These are phyloP conservation scores for Terfezia claveryi DNA, from an alignment of 495 filamentous ascomycete species.

Conservation along the genomic window DNA sequence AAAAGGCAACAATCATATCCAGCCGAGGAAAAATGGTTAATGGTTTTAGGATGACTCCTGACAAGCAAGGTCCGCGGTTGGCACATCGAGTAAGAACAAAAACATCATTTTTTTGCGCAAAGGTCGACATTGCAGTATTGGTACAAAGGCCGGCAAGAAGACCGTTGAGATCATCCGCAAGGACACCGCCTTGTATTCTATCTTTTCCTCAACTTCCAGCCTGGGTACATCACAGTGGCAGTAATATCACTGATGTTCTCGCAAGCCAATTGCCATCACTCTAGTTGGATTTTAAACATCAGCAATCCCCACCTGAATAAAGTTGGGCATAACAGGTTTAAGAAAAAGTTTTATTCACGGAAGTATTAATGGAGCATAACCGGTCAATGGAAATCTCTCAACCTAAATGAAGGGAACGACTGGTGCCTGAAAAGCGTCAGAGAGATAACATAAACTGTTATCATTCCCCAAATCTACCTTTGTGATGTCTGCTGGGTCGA, in stretches of 20 bases:
- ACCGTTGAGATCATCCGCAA: slow-evolving; percentile 69
- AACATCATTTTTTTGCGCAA: slow-evolving; percentile 76
- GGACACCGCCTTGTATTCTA: slow-evolving; percentile 71
- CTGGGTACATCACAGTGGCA: slow-evolving; percentile 53
- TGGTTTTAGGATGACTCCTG: not conserved
- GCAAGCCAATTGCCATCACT: slow-evolving; percentile 65
- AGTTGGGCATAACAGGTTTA: not conserved
- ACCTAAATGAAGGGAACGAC: slow-evolving; percentile 79
- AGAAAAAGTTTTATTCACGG: slow-evolving; percentile 23
- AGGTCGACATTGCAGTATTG: slow-evolving; percentile 61
- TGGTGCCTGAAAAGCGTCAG: slow-evolving; percentile 27
- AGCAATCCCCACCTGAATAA: not conserved
- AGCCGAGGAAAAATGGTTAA: not conserved
- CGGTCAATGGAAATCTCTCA: slow-evolving; percentile 53
- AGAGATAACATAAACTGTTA: not conserved
- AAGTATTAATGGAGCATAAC: slow-evolving; percentile 70
- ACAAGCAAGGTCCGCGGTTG: not conserved
- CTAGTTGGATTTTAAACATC: not conserved
- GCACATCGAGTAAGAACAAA: slow-evolving; percentile 51
- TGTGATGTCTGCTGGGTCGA: slow-evolving; percentile 46
- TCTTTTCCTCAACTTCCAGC: slow-evolving; percentile 53
- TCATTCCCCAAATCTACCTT: slow-evolving; percentile 9
- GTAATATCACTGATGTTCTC: slow-evolving; percentile 72
- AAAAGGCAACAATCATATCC: slow-evolving; percentile 42
- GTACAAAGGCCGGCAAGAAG: slow-evolving; percentile 62